Evolutionary conservation across 2,329 filamentous ascomycete genomes (phyloP).

Genomic region (Fusarium pseudoanthophilum): DNA sequence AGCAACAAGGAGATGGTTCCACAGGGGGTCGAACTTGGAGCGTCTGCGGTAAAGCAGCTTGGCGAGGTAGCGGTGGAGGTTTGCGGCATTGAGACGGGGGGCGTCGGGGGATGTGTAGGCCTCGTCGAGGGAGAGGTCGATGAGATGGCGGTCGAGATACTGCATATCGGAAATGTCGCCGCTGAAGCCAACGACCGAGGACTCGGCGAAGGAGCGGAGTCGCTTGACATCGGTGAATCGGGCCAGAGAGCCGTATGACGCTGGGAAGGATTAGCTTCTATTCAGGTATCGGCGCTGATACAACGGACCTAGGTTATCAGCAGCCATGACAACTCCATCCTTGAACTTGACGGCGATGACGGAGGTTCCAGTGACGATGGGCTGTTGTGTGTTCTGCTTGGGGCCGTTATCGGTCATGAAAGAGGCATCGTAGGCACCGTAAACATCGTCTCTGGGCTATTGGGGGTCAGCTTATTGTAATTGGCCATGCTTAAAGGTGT

Average conservation of each 20-base stretch:
- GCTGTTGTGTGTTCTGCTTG: conserved; percentile 88
- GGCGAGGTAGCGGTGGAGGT: conserved; percentile 94
- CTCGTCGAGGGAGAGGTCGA: conserved; percentile 86
- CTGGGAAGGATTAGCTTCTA: conserved; percentile 56
- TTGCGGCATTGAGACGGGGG: conserved; percentile 80
- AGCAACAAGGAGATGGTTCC: conserved; percentile 94
- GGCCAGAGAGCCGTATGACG: conserved; percentile 96
- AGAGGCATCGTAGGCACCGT: conserved; percentile 90
- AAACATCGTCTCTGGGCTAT: conserved; percentile 96
- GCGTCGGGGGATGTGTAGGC: conserved; percentile 71
- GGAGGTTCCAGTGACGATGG: conserved; percentile 95
- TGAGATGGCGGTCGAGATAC: conserved; percentile 92
- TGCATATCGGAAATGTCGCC: conserved; percentile 99
- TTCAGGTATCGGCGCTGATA: neutral
- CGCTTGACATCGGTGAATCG: conserved; percentile 98
- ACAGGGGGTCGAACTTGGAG: conserved; percentile 95
- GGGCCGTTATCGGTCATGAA: conserved; percentile 79
- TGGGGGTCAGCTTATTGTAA: conserved; percentile 10
- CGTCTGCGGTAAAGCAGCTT: conserved; percentile 97
- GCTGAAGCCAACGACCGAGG: conserved; percentile 89
- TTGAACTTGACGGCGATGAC: conserved; percentile 96
- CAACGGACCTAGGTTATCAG: conserved; percentile 88
- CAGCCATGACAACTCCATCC: conserved; percentile 94
- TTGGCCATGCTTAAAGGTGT: neutral
- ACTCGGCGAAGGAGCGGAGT: conserved; percentile 86